Base-by-base conservation (phyloP, 495 filamentous ascomycete genomes). In the Bacidia gigantensis region DNA sequence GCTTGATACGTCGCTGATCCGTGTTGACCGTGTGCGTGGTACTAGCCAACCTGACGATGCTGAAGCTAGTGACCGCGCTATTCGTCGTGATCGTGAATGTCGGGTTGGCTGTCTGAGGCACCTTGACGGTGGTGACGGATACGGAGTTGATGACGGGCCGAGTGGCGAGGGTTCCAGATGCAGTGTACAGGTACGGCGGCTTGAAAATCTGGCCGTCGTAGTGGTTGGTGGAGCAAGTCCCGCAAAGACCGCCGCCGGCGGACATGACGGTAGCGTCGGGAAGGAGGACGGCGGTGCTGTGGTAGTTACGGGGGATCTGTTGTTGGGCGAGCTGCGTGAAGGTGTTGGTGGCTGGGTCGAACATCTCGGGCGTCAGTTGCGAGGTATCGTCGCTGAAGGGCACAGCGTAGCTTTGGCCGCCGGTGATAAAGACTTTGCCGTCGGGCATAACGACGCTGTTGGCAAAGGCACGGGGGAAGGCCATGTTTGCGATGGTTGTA, bases 21-120 rank as follows among this genome's bases (percentile, higher is more conserved):
- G 75, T 80, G 55, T 82, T 73, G 42, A 82, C 69, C 1, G 75
- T 73, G 51, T 82, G 78, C 12, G 78, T 78, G 7, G 64, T 62
- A 2, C 66, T 67, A 20, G 74, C 68, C 21, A 69, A 61, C 21
- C 78, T 63, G 21, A 81, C 52, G 3, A 80, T 54, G 0, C 64
- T 62, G 51, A 67, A 64, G n/a, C 63, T 45, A 2, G 53, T 52
- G 1, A 58, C 58, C 0, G 59, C 46, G 18, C 57, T 58, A 44
- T 63, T 55, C 2, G 67, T 67, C 2, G 53, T 67, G 2, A 63
- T 45, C 2, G 63, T 69, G 1, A 77, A 51, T 26, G 29, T 66
- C 2, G 26, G 51, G 10, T 68, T 65, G 25, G n/a, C n/a, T n/a
- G n/a, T n/a, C n/a, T n/a, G n/a, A n/a, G n/a, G 66, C 21, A 67